Conservation (phyloP, 2,329 filamentous ascomycete genomes). For the Aspergillus fumigatus region DNA sequence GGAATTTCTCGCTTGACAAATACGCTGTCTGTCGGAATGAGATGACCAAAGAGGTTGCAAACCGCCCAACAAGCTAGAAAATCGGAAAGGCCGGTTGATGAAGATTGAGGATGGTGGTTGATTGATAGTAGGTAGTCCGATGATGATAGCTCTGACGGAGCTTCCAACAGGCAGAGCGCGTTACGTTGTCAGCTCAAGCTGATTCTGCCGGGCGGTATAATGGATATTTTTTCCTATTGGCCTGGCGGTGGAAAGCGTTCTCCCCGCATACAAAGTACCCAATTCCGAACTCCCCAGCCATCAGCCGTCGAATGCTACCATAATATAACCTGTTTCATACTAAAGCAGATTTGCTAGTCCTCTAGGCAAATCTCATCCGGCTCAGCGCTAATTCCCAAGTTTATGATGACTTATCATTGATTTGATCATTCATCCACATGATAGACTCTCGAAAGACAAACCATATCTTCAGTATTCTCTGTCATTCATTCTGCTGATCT, state of each 20-base stretch:
- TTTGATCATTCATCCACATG: background rate
- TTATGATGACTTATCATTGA: background rate
- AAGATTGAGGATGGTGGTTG: background rate
- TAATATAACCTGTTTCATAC: background rate
- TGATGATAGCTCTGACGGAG: conserved; percentile 17
- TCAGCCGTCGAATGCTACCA: background rate
- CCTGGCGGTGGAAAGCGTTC: background rate
- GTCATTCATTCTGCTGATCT: conserved; percentile 3
- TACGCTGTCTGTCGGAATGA: conserved; percentile 2
- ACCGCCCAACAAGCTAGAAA: background rate
- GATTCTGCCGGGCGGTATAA: conserved; percentile 19
- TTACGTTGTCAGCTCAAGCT: conserved; percentile 22
- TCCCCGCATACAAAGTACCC: conserved; percentile 14
- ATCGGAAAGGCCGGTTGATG: background rate
- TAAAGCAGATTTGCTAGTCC: background rate
- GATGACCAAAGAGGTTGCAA: background rate
- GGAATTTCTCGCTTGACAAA: background rate
- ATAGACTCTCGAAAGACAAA: background rate
- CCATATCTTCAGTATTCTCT: background rate
- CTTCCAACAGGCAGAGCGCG: conserved; percentile 28
- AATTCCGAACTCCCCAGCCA: conserved; percentile 13
- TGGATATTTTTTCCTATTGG: conserved; percentile 8
- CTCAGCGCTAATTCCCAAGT: background rate
- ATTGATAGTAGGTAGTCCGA: background rate
- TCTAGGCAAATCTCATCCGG: background rate